Evolutionary conservation across 768 basidiomycete genomes (phyloP).

Genomic region (Phaeolepiota aurea): DNA sequence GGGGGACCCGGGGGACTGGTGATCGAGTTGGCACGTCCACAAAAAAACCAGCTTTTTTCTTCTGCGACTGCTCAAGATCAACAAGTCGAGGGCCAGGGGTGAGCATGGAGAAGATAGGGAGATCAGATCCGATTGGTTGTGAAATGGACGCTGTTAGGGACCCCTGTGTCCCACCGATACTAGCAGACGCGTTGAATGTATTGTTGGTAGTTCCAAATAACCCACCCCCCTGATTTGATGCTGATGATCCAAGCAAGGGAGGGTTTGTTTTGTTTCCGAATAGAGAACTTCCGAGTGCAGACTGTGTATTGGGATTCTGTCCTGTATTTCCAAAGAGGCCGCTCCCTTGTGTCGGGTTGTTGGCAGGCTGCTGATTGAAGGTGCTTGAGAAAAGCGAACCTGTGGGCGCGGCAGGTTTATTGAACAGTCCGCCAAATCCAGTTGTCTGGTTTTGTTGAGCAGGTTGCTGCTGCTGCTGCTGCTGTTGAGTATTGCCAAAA

Average conservation of each 20-base stretch:
- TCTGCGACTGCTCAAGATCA: conserved; percentile 50
- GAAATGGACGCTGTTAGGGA: conserved; percentile 80
- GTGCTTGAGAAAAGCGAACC: conserved; percentile 28
- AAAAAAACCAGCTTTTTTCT: conserved; percentile 74
- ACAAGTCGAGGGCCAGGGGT: conserved; percentile 61
- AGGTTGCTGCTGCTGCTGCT: conserved; percentile 27
- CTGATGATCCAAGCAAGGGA: conserved; percentile 34
- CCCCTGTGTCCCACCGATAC: conserved; percentile 42
- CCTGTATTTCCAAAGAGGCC: conserved; percentile 45
- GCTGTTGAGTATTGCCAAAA: conserved; percentile 28
- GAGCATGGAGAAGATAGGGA: conserved; percentile 70
- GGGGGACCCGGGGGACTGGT: conserved; percentile 53
- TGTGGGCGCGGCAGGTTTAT: conserved; percentile 29
- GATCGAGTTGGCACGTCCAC: conserved; percentile 71
- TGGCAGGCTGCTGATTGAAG: conserved; percentile 37
- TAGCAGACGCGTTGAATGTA: conserved; percentile 28
- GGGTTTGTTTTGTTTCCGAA: conserved; percentile 47
- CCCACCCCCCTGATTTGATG: conserved; percentile 30
- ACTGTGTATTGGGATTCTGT: conserved; percentile 31
- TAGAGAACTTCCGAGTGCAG: conserved; percentile 37
- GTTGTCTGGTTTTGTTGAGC: conserved; percentile 12
- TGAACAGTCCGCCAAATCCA: conserved; percentile 25
- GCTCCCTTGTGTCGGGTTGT: conserved; percentile 15
- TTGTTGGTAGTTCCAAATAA: conserved; percentile 18
- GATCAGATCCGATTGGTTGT: conserved; percentile 67